Base-by-base conservation (phyloP, 352 stramenopile species). In the Phytophthora vignae region DNA sequence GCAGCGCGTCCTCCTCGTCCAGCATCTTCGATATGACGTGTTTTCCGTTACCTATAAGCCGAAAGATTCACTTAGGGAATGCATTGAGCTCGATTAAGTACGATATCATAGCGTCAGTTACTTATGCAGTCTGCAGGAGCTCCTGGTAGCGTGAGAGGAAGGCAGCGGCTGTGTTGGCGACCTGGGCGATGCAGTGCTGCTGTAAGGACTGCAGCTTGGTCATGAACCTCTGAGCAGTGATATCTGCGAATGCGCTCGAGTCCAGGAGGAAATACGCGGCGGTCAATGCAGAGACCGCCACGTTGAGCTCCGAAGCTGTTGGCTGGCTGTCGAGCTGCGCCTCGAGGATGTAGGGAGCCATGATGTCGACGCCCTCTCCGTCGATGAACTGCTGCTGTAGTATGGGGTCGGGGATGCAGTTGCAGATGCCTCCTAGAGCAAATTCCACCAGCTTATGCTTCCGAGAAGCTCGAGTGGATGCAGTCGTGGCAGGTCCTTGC, bases 221-320 rank as follows among this genome's bases (percentile, higher is more conserved):
- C 22, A 77, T 46, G 21, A 87, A 67, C 0, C n/a, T 63, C n/a
- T 82, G 64, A 17, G 55, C 60, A n/a, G 79, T 84, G 63, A 93
- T 72, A 8, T 67, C 65, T 0, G 60, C 33, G 36, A 91, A 90
- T 17, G 79, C 77, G 4, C 56, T 68, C 5, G 85, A 92, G 70
- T 94, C 84, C 48, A 94, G 40, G 21, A 94, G 67, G 61, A 92
- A 93, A 69, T 87, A 94, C 55, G 71, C 70, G 56, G 85, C 87
- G 9, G 82, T 81, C 10, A 94, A 59, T 25, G 85, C 79, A 15
- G 79, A 90, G 33, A 94, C 73, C 17, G 73, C 44, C 4, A 79
- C 73, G 70, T 91, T 90, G 21, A 89, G 55, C 42, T 80, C 61
- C 15, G 64, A 77, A 5, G 36, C 9, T 22, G 38, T 21, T 36